These are phyloP conservation scores for Coemansia sp. DNA, from an alignment of 192 early-diverging fungal genomes.

Conservation along the genomic window DNA sequence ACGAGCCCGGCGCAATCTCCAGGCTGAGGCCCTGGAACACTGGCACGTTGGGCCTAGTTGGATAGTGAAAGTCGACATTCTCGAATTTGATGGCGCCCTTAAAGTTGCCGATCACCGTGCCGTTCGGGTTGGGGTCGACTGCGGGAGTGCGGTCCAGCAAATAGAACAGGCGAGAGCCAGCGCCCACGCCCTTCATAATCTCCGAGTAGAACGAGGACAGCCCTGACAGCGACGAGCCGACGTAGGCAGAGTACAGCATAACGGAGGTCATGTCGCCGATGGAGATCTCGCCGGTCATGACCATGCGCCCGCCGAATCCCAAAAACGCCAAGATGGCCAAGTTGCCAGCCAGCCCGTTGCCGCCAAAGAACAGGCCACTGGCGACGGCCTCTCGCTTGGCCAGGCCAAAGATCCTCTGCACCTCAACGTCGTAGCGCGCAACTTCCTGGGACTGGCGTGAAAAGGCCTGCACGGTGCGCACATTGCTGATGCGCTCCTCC, in stretches of 20 bases:
- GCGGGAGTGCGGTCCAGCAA: constrained; percentile 54
- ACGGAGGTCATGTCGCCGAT: constrained; percentile 69
- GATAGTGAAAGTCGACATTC: constrained; percentile 63
- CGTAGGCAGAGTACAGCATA: constrained; percentile 67
- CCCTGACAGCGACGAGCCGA: constrained; percentile 56
- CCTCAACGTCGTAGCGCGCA: constrained; percentile 31
- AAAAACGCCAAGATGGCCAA: constrained; percentile 62
- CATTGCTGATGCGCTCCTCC: constrained; percentile 59
- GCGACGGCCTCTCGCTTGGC: constrained; percentile 55
- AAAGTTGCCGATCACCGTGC: constrained; percentile 18
- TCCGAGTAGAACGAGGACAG: constrained; percentile 69
- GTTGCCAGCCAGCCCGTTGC: constrained; percentile 62
- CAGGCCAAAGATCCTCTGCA: constrained; percentile 38
- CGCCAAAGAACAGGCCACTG: constrained; percentile 64
- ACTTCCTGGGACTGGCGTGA: constrained; percentile 40
- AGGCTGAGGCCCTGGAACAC: constrained; percentile 59
- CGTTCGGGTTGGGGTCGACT: constrained; percentile 24
- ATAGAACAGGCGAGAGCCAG: constrained; percentile 60
- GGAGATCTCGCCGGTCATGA: constrained; percentile 56
- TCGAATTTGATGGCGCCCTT: constrained; percentile 57
- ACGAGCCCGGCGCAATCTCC: constrained; percentile 55
- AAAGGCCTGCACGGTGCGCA: constrained; percentile 57
- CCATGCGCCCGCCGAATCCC: constrained; percentile 65
- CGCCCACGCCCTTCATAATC: constrained; percentile 69
- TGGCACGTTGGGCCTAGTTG: constrained; percentile 55